Evolutionary conservation across 805 yeast genomes (phyloP).

Genomic region (Yamadazyma insecticola): DNA sequence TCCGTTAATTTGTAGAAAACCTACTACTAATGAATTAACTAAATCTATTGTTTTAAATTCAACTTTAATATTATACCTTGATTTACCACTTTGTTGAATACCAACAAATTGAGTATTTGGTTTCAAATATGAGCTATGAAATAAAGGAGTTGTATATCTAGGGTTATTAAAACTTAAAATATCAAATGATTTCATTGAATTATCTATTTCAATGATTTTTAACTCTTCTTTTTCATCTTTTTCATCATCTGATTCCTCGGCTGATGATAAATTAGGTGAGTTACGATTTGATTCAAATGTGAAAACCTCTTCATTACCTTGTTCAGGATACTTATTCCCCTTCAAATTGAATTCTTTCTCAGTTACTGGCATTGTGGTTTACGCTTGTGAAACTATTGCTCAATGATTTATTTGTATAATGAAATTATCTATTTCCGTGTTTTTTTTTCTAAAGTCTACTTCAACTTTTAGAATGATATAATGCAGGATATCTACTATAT

Average conservation of each 20-base stretch:
- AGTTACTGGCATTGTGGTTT: slow-evolving; percentile 10
- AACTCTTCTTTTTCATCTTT: slow-evolving; percentile 3
- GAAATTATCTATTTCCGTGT: too few relatives aligned
- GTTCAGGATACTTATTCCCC: too few relatives aligned
- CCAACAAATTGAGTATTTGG: slow-evolving; percentile 65
- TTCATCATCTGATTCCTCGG: slow-evolving; percentile 1
- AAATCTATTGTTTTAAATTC: slow-evolving; percentile 69
- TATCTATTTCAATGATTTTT: not conserved
- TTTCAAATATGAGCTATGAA: slow-evolving; percentile 45
- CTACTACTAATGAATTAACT: slow-evolving; percentile 44
- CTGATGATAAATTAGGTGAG: not conserved
- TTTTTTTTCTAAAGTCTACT: too few relatives aligned
- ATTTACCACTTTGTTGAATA: slow-evolving; percentile 63
- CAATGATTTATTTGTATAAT: too few relatives aligned
- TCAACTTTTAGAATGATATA: too few relatives aligned
- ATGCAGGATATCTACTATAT: too few relatives aligned
- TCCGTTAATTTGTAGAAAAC: slow-evolving; percentile 62
- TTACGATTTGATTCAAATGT: not conserved
- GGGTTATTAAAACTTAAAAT: slow-evolving; percentile 6
- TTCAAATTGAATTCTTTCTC: too few relatives aligned
- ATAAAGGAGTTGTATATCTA: slow-evolving; percentile 14
- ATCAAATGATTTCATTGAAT: slow-evolving; percentile 1
- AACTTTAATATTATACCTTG: slow-evolving; percentile 62
- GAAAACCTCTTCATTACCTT: not conserved
- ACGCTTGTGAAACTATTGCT: too few relatives aligned